Evolutionary conservation across 208 protist species (phyloP), one percentile per base, ranked within the genome.

Genomic region (Trypanosoma cruzi): DNA sequence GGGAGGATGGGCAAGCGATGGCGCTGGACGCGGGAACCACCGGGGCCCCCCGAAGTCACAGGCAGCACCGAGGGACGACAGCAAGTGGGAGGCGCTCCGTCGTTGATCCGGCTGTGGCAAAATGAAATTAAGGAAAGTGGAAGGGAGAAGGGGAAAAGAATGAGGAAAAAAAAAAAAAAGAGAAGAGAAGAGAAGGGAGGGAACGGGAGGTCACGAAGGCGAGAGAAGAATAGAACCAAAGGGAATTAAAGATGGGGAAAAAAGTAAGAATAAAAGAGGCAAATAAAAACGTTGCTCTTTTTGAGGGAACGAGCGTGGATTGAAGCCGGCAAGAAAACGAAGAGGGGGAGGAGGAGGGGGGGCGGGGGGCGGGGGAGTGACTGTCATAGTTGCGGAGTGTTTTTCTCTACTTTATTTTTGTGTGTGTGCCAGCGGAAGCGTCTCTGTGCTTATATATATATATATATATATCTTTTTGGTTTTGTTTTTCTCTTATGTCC

Each of bases 31-130:
- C 50, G 64, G 66, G 37, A 70, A 69, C 26, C 64, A 57, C 5
- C 61, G 75, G 29, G 68, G 54, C 24, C 67, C 46, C 48, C 58
- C 46, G 34, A 53, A 32, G 40, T 18, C 37, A 26, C 24, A 71
- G 20, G 28, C 69, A 44, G 59, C 44, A 14, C 59, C 60, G 44
- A 14, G 50, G 28, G 70, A 70, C 36, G 54, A 58, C 36, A 70
- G 78, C 42, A 70, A 77, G 26, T 84, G 79, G 79, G 70, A 71
- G 42, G 73, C 53, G 52, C 55, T 89, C 20, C 79, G 83, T 58
- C 66, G 75, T 48, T 85, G 26, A 62, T 22, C 16, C 10, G 29
- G 32, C 31, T 20, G 32, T 36, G 24, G 11, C n/a, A 6, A 32
- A 26, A 58, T 26, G 28, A 58, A 58, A 26, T 5, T 14, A 34